Base-by-base conservation (phyloP, 169 alveolate genomes). In the Cryptosporidium parvum region DNA sequence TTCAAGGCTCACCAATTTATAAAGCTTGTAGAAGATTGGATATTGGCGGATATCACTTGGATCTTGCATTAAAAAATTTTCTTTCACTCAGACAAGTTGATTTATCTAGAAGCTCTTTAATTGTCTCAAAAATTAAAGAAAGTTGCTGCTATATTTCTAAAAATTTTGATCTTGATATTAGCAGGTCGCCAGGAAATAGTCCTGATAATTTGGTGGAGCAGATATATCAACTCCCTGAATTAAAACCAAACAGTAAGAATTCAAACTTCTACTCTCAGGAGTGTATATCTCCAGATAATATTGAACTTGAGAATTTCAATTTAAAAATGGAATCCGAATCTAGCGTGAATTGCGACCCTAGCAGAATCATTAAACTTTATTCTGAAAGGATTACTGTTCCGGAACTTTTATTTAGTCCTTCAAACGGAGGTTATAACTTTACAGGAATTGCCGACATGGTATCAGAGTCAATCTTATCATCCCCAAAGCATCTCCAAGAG, bases 371-470 rank as follows among this genome's bases (percentile, higher is more conserved):
- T 26, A 56, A 48, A 51, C 89, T 80, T 29, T 33, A 59, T 29
- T 59, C 89, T 9, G 89, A 80, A 62, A 61, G 89, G 23, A 80
- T 80, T 61, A 14, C 75, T 2, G 52, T 80, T 59, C 89, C 89
- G 0, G 89, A 80, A 39, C 39, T 80, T n/a, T 33, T 80, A 62
- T 80, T 80, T 29, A 59, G 21, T 23, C 89, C 89, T 18, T 61
- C 68, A 26, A 26, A 80, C 16, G 45, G 26, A 33, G 89, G 89
- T 18, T 80, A 62, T n/a, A 59, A 67, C 12, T 48, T 59, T 23
- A 80, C 73, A 37, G 89, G 89, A 3, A 45, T 80, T 12, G 73
- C 89, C n/a, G 89, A 80, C 26, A 80, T 80, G 89, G 80, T 80
- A 6, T 26, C 65, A 8, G 75, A 59, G 53, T 80, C 89, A 2